Percentiles rank a stretch among this genome's conserved stretches.
Evolutionary conservation across 192 early-diverging fungal genomes (phyloP).

Genomic region (Backusella luteola): DNA sequence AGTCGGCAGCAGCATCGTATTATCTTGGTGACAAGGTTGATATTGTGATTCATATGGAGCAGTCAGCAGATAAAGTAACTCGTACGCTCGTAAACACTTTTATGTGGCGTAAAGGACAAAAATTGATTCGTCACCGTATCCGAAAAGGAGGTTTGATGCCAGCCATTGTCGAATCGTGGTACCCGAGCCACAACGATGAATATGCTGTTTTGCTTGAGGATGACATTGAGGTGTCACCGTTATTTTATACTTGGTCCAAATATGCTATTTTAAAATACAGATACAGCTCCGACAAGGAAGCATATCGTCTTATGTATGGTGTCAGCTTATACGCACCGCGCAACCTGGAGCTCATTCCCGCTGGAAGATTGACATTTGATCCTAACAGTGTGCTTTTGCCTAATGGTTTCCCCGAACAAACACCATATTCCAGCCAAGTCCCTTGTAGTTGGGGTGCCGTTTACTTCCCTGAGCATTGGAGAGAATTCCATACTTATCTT

Average conservation of each 20-base stretch:
- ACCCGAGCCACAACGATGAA: constrained; percentile 51
- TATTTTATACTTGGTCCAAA: constrained; percentile 58
- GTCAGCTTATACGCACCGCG: constrained; percentile 59
- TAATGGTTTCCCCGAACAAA: constrained; percentile 41
- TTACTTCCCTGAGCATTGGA: constrained; percentile 61
- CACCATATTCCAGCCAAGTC: constrained; percentile 54
- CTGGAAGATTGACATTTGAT: constrained; percentile 50
- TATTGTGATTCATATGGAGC: constrained; percentile 57
- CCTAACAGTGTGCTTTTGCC: constrained; percentile 45
- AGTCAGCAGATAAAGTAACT: constrained; percentile 50
- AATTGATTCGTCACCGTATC: constrained; percentile 51
- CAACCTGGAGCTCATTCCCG: constrained; percentile 47
- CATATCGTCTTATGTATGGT: constrained; percentile 46
- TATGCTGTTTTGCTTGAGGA: constrained; percentile 61
- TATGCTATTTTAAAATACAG: constrained; percentile 57
- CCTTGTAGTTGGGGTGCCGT: constrained; percentile 67
- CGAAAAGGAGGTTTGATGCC: constrained; percentile 56
- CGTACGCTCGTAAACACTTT: constrained; percentile 42
- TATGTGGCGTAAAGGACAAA: constrained; percentile 49
- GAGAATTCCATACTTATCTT: constrained; percentile 58
- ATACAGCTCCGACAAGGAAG: constrained; percentile 38
- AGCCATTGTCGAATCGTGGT: constrained; percentile 61
- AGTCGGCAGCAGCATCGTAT: constrained; percentile 41
- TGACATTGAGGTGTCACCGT: constrained; percentile 59
- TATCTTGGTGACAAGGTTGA: constrained; percentile 53